phyloP scores from a whole-genome alignment of 176 grass and related monocot species.

The sorghum (Sorghum bicolor) region Sorghum_bicolor_NCBIv3 NC_012874.2:69346001-69346500 shows the following conservation, averaged over 20 bases:
- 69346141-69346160: not conserved
- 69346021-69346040: not conserved
- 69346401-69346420: not conserved
- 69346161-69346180: not conserved
- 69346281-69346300: too few species aligned
- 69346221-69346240: not conserved
- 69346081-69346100: not conserved
- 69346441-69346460: not conserved
- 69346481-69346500: fast-evolving
- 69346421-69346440: not conserved
- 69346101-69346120: not conserved
- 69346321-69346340: too few species aligned
- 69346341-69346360: not conserved
- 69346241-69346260: not conserved
- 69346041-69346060: not conserved
- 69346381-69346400: not conserved
- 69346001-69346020: not conserved
- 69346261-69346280: not conserved
- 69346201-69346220: too few species aligned
- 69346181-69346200: too few species aligned
- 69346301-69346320: not conserved
- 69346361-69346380: not conserved
- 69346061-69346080: not conserved
- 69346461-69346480: not conserved
- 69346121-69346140: not conserved